Evolutionary conservation across 176 grass and related monocot species (phyloP).

Genomic region (Eleusine indica): DNA sequence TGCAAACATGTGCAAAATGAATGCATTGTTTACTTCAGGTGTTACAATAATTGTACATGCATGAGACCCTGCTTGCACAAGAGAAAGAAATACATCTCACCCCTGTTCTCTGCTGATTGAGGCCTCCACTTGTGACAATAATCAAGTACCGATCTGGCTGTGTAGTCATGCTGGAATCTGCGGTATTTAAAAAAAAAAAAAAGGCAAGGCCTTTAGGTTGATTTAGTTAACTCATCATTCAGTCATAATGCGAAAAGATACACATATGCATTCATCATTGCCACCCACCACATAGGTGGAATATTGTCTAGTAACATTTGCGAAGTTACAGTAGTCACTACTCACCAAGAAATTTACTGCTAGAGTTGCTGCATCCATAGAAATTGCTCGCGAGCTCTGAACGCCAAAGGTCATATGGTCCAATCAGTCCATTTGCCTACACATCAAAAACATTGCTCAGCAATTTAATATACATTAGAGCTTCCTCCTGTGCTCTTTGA

Average conservation of each 20-base stretch:
- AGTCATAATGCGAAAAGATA: constrained; percentile 11
- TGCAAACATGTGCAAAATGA: background rate
- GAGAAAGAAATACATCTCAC: constrained; percentile 45
- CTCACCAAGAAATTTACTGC: constrained; percentile 66
- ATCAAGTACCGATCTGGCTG: constrained; percentile 68
- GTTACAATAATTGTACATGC: constrained; percentile 1
- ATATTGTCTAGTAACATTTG: background rate
- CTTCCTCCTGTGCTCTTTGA: background rate
- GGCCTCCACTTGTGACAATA: constrained; percentile 80
- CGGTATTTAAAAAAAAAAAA: constrained; percentile 1
- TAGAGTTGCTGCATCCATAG: constrained; percentile 77
- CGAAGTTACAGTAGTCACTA: background rate
- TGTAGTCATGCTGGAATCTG: constrained; percentile 61
- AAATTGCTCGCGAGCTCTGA: constrained; percentile 66
- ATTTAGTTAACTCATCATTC: constrained; percentile 1
- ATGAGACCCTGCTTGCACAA: background rate
- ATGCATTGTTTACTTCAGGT: background rate
- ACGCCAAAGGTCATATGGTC: constrained; percentile 54
- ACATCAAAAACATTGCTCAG: constrained; percentile 32
- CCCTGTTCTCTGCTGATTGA: constrained; percentile 94
- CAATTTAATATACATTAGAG: constrained; percentile 15
- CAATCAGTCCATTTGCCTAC: constrained; percentile 42
- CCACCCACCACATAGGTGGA: background rate
- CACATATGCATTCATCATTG: constrained; percentile 11
- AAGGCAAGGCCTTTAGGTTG: constrained; percentile 12